phyloP scores from a whole-genome alignment of 176 grass and related monocot species.

The Rhynchospora breviuscula region DNA sequence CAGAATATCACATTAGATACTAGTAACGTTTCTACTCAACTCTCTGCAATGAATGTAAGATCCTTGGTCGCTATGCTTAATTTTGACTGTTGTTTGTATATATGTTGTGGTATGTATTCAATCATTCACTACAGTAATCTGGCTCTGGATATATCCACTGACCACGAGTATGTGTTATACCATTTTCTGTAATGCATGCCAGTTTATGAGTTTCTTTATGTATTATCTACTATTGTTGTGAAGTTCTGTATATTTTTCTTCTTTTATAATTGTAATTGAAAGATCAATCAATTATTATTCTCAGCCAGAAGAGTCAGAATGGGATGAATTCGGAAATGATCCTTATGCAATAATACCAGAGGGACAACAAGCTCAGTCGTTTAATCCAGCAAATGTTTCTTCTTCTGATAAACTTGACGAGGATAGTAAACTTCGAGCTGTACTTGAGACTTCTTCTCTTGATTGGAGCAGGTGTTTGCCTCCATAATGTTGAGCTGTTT shows the following conservation, averaged over 20 bases:
- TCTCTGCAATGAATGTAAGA: slow-evolving; percentile 82
- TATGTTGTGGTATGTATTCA: slow-evolving; percentile 28
- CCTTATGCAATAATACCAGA: slow-evolving; percentile 65
- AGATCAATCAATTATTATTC: slow-evolving; percentile 27
- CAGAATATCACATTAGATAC: slow-evolving; percentile 45
- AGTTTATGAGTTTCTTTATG: neutral
- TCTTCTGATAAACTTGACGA: slow-evolving; percentile 73
- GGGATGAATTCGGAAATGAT: slow-evolving; percentile 95
- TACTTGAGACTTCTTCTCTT: slow-evolving; percentile 71
- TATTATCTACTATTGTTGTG: neutral
- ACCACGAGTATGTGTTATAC: neutral
- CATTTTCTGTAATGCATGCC: neutral
- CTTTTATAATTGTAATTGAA: slow-evolving; percentile 12
- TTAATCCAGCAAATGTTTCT: slow-evolving; percentile 35
- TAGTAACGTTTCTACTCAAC: slow-evolving; percentile 43
- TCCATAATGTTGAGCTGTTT: neutral
- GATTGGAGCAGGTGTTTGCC: slow-evolving; percentile 50
- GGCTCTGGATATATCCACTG: neutral
- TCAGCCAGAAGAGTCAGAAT: slow-evolving; percentile 95
- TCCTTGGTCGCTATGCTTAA: neutral
- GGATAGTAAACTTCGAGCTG: slow-evolving; percentile 91
- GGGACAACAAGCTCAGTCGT: slow-evolving; percentile 42
- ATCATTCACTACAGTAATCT: neutral
- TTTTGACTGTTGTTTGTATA: slow-evolving; percentile 5
- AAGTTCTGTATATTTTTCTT: neutral